Base-by-base conservation (phyloP, 1,284 basidiomycete genomes). In the Fistulinella cinereoalba region DNA sequence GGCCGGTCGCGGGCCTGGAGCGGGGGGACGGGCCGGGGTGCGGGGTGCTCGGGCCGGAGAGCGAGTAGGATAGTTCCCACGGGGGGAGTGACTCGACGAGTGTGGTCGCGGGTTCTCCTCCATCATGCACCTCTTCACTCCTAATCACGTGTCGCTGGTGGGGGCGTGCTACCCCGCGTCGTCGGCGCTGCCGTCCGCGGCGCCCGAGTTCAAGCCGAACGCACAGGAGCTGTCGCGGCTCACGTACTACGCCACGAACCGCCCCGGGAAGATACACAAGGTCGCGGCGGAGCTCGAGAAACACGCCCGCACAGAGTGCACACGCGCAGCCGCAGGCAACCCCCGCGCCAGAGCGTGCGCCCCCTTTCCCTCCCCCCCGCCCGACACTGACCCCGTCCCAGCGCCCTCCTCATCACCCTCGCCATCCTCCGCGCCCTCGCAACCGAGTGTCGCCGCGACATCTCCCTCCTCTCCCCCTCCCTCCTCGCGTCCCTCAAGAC, bases 221-320 rank as follows among this genome's bases (percentile, higher is more conserved):
- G 80, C 87, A 0, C 94, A 97, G 66, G 94, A 97, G 62, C 77
- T 97, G 27, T 92, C 91, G 45, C 84, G 88, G 38, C 77, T 99
- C 51, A 92, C 91, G 5, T 97, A 97, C 71, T 95, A 93, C 75
- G 92, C 90, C 10, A 83, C 86, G 11, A 93, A 95, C 68, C 84
- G 87, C 58, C 92, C 94, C 1, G 85, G 88, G 27, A 96, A 97
- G 71, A 78, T 97, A 21, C 77, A 85, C 49, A 96, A 96, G 65
- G 78, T 98, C 25, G 85, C 86, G 13, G 75, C 76, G 45, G 91
- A 94, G 64, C 74, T 99, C 41, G 88, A 95, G 65, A 89, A 86
- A 61, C 79, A 88, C 52, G 77, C 89, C 2, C 75, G 71, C 46
- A 64, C 74, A 41, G 92, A 97, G 61, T 80, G 81, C 49, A 68